Percentiles rank a stretch among this genome's conserved stretches.
phyloP scores from a whole-genome alignment of 2,329 filamentous ascomycete genomes.

The Penicillium freii region DNA sequence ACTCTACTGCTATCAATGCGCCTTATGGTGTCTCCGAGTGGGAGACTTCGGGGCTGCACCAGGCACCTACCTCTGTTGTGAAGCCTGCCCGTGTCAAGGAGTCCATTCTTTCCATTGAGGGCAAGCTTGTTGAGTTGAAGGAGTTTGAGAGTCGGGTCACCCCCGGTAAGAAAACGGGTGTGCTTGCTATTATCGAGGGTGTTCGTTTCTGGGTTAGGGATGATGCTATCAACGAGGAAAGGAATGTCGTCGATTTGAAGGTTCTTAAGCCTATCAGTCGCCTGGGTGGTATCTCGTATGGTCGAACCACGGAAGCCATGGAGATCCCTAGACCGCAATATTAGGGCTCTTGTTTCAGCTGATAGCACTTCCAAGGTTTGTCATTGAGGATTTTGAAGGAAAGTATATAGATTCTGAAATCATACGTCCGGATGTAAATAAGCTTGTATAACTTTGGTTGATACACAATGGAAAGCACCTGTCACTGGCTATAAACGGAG shows the following conservation, averaged over 20 bases:
- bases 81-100: constrained; percentile 73
- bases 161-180: constrained; percentile 72
- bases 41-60: constrained; percentile 72
- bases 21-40: constrained; percentile 78
- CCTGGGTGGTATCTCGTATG: constrained; percentile 84
- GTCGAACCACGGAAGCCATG: constrained; percentile 64
- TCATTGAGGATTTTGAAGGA: background rate
- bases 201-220: constrained; percentile 85
- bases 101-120: constrained; percentile 79
- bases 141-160: constrained; percentile 73
- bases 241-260: constrained; percentile 70
- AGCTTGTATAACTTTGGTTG: background rate
- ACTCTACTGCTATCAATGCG: constrained; percentile 73
- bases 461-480: too few relatives aligned
- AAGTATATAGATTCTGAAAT: background rate
- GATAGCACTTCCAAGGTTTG: too few relatives aligned
- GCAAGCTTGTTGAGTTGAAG: constrained; percentile 67
- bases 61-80: constrained; percentile 64
- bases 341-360: constrained; percentile 4
- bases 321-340: constrained; percentile 58
- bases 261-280: constrained; percentile 73
- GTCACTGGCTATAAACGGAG: too few relatives aligned
- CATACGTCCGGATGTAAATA: background rate
- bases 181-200: constrained; percentile 76
- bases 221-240: constrained; percentile 79